Base-by-base conservation (phyloP, 345 rosid species). In the Crucihimalaya himalaica region DNA sequence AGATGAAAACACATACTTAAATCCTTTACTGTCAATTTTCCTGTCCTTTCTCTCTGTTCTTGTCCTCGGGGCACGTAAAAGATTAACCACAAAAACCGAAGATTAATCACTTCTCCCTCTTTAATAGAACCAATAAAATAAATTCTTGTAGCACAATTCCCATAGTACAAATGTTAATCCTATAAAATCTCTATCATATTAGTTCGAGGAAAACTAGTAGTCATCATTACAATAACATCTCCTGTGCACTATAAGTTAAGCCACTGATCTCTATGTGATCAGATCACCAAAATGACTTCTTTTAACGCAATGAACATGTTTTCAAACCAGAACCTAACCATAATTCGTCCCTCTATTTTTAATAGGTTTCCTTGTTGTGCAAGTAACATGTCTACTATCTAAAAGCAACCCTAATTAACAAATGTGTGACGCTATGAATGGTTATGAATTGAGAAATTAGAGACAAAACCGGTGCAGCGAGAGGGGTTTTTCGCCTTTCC, bases 1-100 rank as follows among this genome's bases (percentile, higher is more conserved):
- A 68, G 39, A 61, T 68, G 31, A 25, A 75, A 68, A 29, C 40
- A 13, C 50, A 5, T 32, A 11, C 16, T 7, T 0, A 74, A 2
- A 14, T 68, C 79, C 13, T 75, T 61, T 9, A 75, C 16, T 12
- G 68, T 68, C 46, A 75, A 1, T 2, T 52, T 51, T 0, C 29
- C 63, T 0, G 74, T 61, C 4, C 70, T n/a, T 21, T 52, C 74
- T 16, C 79, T 75, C 79, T 75, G 29, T 43, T 75, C 23, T 31
- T 60, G 62, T 50, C 68, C 72, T 66, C 78, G 45, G 45, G 45
- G 45, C 67, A 57, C 61, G n/a, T 5, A 27, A 1, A 47, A 20
- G 3, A 73, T 27, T 1, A 66, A 59, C 54, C 54, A 75, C 23
- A 68, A 18, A 58, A 50, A 35, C 54, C 68, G 0, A 16, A 67